Evolutionary conservation across 164 flowering plant species (phyloP).

Genomic region (Chloranthus sessilifolius): DNA sequence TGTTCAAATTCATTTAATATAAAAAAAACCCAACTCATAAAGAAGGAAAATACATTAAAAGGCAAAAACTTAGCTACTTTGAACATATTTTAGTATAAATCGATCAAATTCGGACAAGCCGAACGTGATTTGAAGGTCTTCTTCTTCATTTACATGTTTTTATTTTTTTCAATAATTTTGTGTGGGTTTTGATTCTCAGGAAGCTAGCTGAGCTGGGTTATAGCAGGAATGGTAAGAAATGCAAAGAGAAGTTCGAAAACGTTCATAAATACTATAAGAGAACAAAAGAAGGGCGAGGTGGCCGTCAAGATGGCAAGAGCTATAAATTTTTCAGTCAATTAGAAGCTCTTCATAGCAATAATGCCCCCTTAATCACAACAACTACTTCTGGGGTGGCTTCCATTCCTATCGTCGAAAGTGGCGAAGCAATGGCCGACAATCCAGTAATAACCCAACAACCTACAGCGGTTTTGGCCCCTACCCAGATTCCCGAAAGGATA

Average conservation of each 20-base stretch:
- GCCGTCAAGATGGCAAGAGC: constrained; percentile 67
- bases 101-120: no score
- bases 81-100: no score
- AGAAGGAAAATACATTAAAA: constrained; percentile 15
- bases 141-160: no score
- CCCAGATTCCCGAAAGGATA: background rate
- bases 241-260: constrained; percentile 74
- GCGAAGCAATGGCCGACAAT: background rate
- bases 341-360: constrained; percentile 46
- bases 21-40: background rate
- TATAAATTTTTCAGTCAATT: constrained; percentile 56
- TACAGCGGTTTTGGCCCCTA: background rate
- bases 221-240: constrained; percentile 56
- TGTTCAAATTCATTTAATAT: background rate
- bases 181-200: constrained; percentile 33
- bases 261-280: constrained; percentile 69
- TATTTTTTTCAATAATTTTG: background rate
- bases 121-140: no score
- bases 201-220: constrained; percentile 56
- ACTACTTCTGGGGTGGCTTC: no score
- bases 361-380: constrained; percentile 8
- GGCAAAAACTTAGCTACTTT: no score
- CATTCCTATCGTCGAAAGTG: no score
- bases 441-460: background rate
- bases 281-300: constrained; percentile 61